Percentiles rank a stretch among this genome's conserved stretches.
These are phyloP conservation scores for Paraleonurus japonicus DNA, from an alignment of 257 asterid genomes.

Conservation along the genomic window DNA sequence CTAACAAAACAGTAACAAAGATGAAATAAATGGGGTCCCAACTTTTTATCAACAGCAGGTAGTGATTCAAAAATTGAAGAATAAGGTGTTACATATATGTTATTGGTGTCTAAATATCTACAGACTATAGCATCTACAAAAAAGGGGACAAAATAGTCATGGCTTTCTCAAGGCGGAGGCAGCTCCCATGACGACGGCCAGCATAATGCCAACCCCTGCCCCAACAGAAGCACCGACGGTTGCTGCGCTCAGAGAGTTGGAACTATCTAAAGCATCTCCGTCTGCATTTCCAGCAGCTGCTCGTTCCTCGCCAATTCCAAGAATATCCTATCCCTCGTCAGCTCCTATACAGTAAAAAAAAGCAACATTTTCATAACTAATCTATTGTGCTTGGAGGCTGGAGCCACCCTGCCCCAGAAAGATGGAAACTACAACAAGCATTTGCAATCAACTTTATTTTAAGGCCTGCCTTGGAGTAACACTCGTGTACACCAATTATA, in stretches of 20 bases:
- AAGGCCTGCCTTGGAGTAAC: too few relatives aligned
- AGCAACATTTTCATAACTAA: background rate
- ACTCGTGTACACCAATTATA: too few relatives aligned
- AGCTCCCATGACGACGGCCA: conserved; percentile 97
- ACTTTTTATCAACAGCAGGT: background rate
- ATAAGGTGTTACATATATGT: conserved; percentile 13
- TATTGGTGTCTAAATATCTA: conserved; percentile 11
- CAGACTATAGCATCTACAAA: conserved; percentile 19
- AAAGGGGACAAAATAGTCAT: conserved; percentile 27
- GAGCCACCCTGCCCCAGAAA: background rate
- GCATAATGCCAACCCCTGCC: conserved; percentile 86
- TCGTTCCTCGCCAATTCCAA: conserved; percentile 68
- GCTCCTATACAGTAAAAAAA: conserved; percentile 47
- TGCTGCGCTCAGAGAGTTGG: conserved; percentile 61
- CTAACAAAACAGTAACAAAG: background rate
- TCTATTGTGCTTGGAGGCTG: background rate
- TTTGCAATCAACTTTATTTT: background rate
- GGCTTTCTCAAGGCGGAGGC: conserved; percentile 98
- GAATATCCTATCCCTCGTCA: conserved; percentile 76
- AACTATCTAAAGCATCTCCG: conserved; percentile 56
- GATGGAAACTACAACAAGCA: background rate
- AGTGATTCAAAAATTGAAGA: conserved; percentile 16
- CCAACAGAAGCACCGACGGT: conserved; percentile 96
- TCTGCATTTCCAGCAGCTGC: conserved; percentile 53
- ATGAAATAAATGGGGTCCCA: background rate